Evolutionary conservation across 176 grass and related monocot species (phyloP).

Genomic region (Aegilops longissima): DNA sequence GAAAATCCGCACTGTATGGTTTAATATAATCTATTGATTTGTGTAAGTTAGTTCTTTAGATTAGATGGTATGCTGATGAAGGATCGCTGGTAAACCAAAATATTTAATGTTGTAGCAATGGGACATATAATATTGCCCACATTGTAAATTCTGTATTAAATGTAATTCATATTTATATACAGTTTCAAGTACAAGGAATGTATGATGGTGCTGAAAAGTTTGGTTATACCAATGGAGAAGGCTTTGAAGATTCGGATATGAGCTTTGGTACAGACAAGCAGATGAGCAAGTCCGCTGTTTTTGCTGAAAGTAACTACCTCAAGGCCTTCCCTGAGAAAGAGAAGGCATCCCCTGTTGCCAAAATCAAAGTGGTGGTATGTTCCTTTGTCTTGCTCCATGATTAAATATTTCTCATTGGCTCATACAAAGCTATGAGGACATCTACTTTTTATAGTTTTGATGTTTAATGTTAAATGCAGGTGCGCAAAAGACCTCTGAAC

Average conservation of each 20-base stretch:
- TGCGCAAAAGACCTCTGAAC: conserved; percentile 97
- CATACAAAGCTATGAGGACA: neutral
- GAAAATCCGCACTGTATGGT: neutral
- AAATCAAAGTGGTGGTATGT: conserved; percentile 99
- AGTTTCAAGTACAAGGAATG: conserved; percentile 68
- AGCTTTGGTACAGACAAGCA: conserved; percentile 52
- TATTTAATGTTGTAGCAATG: conserved; percentile 17
- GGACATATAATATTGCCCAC: neutral
- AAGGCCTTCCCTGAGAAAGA: conserved; percentile 74
- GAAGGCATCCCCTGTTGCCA: conserved; percentile 72
- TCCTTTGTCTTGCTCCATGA: conserved; percentile 9
- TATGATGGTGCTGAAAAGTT: conserved; percentile 64
- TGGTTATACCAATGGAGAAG: conserved; percentile 50
- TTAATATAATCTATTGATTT: conserved; percentile 12
- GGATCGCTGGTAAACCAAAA: neutral
- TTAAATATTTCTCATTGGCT: conserved; percentile 1
- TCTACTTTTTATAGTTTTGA: conserved; percentile 3
- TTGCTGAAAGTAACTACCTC: conserved; percentile 57
- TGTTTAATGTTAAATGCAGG: conserved; percentile 47
- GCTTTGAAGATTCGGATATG: conserved; percentile 54
- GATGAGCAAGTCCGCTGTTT: conserved; percentile 48
- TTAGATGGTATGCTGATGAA: neutral
- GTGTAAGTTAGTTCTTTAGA: conserved; percentile 4
- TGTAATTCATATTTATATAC: conserved; percentile 25
- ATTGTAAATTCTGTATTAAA: neutral